phyloP scores from a whole-genome alignment of 108 stramenopile genomes.

The Parmales sp. region DNA sequence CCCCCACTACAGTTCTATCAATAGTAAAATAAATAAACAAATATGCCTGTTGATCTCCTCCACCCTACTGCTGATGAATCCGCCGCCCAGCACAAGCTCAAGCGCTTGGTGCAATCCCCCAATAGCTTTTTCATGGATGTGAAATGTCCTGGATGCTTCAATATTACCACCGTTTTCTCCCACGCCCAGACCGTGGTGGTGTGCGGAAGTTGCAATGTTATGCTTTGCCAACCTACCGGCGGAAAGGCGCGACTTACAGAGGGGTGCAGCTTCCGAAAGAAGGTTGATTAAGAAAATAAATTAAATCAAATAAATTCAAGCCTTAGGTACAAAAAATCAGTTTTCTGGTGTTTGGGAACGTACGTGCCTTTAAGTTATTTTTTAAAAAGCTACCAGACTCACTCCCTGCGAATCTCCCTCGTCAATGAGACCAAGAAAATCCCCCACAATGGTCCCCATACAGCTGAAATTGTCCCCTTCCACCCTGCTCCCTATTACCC shows the following conservation, averaged over 20 bases:
- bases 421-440: too few species aligned
- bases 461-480: too few species aligned
- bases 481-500: too few species aligned
- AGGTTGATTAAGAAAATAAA: conserved; percentile 77
- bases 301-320: background rate
- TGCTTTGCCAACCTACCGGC: conserved; percentile 96
- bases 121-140: conserved; percentile 99
- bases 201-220: conserved; percentile 90
- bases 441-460: too few species aligned
- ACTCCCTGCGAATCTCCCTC: too few species aligned
- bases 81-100: conserved; percentile 95
- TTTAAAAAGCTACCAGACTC: too few species aligned
- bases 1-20: too few species aligned
- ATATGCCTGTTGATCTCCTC: conserved; percentile 93
- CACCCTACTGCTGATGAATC: conserved; percentile 82
- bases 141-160: conserved; percentile 99
- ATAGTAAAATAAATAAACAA: conserved; percentile 17
- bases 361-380: too few species aligned
- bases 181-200: conserved; percentile 94
- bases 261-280: conserved; percentile 98
- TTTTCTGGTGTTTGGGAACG: too few species aligned
- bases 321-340: too few species aligned
- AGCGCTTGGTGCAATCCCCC: conserved; percentile 97
- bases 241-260: conserved; percentile 95
- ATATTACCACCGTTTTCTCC: conserved; percentile 89